Conservation (phyloP, 352 stramenopile genomes). For the Phytophthora hibernalis region DNA sequence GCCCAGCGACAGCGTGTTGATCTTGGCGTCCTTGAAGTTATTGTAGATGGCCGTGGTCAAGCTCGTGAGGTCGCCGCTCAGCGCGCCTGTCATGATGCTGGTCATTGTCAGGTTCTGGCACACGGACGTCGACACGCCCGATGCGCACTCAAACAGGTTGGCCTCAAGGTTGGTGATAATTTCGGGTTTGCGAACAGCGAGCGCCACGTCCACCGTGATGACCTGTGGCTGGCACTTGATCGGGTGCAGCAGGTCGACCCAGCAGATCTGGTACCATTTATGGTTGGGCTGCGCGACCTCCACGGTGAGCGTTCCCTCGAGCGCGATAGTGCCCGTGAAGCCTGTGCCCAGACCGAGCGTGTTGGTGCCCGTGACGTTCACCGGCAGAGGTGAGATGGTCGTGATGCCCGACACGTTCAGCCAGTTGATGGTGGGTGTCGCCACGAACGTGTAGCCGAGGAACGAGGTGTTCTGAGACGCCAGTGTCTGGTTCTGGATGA, state of each 20-base stretch:
- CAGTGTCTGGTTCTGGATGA: slow-evolving; percentile 47
- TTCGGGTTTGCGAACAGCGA: slow-evolving; percentile 47
- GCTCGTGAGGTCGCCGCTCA: slow-evolving; percentile 34
- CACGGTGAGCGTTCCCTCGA: slow-evolving; percentile 48
- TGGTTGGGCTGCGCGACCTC: slow-evolving; percentile 63
- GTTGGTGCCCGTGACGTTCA: slow-evolving; percentile 58
- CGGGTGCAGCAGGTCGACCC: slow-evolving; percentile 60
- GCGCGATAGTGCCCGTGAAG: slow-evolving; percentile 49
- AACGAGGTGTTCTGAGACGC: slow-evolving; percentile 53
- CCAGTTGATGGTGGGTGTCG: slow-evolving; percentile 57
- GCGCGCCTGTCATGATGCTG: slow-evolving; percentile 46
- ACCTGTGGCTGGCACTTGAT: slow-evolving; percentile 46
- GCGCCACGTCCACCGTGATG: slow-evolving; percentile 46
- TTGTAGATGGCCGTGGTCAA: slow-evolving; percentile 42
- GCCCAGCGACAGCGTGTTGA: slow-evolving; percentile 40
- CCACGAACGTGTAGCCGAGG: slow-evolving; percentile 53
- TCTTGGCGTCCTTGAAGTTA: slow-evolving; percentile 47
- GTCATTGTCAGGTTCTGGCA: slow-evolving; percentile 61
- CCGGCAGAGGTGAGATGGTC: slow-evolving; percentile 44
- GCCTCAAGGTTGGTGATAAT: slow-evolving; percentile 43
- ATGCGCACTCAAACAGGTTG: slow-evolving; percentile 49
- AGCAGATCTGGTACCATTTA: slow-evolving; percentile 74
- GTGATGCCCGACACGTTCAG: slow-evolving; percentile 57
- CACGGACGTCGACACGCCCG: slow-evolving; percentile 32
- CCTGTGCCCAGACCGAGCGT: slow-evolving; percentile 47